Evolutionary conservation across 768 basidiomycete species (phyloP).

Genomic region (Boletus pseudo-olivaceus): DNA sequence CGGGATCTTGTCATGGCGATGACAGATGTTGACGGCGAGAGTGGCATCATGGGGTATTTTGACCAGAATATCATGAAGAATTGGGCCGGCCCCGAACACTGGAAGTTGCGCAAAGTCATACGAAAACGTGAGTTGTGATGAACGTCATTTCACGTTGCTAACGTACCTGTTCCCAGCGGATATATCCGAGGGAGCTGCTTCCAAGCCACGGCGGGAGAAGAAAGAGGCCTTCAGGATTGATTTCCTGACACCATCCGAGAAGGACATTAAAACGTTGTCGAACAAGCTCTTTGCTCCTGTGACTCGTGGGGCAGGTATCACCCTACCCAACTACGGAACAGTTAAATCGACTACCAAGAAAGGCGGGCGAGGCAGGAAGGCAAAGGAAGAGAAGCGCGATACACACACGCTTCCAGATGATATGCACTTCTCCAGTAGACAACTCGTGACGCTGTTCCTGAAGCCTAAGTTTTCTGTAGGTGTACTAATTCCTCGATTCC

Average conservation of each 20-base stretch:
- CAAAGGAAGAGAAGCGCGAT: constrained; percentile 58
- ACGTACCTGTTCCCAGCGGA: constrained; percentile 36
- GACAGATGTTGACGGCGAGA: constrained; percentile 60
- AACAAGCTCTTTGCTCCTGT: constrained; percentile 79
- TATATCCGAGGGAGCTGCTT: constrained; percentile 47
- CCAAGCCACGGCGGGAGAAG: constrained; percentile 59
- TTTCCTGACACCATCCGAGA: constrained; percentile 60
- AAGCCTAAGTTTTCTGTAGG: constrained; percentile 94
- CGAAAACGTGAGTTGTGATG: constrained; percentile 57
- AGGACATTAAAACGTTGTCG: constrained; percentile 54
- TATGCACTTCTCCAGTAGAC: constrained; percentile 92
- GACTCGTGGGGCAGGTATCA: constrained; percentile 66
- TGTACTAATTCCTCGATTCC: constrained; percentile 7
- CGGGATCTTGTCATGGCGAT: constrained; percentile 85
- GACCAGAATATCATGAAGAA: constrained; percentile 85
- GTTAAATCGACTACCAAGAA: constrained; percentile 23
- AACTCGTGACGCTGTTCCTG: constrained; percentile 88
- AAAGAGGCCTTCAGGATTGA: constrained; percentile 85
- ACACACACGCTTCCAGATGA: constrained; percentile 89
- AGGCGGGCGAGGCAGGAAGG: constrained; percentile 46
- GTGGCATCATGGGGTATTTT: constrained; percentile 79
- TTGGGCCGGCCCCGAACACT: constrained; percentile 99
- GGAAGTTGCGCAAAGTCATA: constrained; percentile 86
- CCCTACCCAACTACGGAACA: constrained; percentile 52
- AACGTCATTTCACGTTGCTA: background rate